These are phyloP conservation scores for Kandelia obovata DNA, from an alignment of 345 rosid species.

Conservation along the genomic window DNA sequence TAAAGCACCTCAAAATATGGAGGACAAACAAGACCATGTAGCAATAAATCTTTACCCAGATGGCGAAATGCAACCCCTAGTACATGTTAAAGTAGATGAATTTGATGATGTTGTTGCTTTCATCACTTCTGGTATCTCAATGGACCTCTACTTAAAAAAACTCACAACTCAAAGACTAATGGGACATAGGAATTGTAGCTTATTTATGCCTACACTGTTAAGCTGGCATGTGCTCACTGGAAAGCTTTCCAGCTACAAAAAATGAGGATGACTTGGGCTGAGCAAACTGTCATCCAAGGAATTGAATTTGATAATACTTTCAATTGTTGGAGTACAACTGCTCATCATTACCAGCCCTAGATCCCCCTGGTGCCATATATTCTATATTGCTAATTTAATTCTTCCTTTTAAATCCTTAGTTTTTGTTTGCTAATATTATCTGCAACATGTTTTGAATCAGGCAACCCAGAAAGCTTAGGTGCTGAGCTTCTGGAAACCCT, in stretches of 20 bases:
- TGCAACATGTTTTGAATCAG: slow-evolving; percentile 36
- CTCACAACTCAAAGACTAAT: not conserved
- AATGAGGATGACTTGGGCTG: not conserved
- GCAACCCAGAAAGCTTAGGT: slow-evolving; percentile 83
- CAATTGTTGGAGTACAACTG: not conserved
- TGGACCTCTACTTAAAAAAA: too few species aligned
- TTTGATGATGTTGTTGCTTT: too few species aligned
- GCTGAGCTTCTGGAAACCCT: slow-evolving; percentile 90
- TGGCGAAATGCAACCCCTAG: too few species aligned
- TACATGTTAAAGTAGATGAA: too few species aligned
- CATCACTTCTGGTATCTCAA: too few species aligned
- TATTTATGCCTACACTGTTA: not conserved
- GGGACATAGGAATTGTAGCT: not conserved
- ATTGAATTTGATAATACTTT: not conserved
- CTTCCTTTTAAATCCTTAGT: not conserved
- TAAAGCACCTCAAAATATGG: not conserved
- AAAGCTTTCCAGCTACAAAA: not conserved
- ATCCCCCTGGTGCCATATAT: not conserved
- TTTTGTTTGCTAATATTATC: slow-evolving; percentile 11
- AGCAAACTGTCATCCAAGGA: not conserved
- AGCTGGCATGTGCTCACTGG: too few species aligned
- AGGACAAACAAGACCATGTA: not conserved
- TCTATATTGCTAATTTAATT: not conserved
- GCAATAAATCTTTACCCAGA: not conserved
- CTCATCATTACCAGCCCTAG: not conserved